phyloP scores from a whole-genome alignment of 306 rosid genomes.

The Begonia loranthoides region DNA sequence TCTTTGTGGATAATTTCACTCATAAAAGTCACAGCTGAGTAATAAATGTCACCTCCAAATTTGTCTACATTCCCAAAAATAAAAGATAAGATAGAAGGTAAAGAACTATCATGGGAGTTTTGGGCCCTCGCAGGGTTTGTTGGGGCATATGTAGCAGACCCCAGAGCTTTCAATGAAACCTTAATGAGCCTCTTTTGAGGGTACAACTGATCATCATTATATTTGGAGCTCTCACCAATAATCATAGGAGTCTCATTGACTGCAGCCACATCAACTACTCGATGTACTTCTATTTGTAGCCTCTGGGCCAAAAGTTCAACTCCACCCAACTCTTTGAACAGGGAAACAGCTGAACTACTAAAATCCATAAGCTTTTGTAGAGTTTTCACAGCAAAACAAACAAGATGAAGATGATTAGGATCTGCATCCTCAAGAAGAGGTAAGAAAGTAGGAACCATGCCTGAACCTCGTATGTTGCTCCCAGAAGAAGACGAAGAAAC shows the following conservation, averaged over 20 bases:
- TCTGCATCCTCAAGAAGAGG: slow-evolving; percentile 94
- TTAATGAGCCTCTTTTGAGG: slow-evolving; percentile 77
- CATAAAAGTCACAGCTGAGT: slow-evolving; percentile 94
- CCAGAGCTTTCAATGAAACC: slow-evolving; percentile 88
- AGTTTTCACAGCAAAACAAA: slow-evolving; percentile 89
- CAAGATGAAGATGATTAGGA: slow-evolving; percentile 74
- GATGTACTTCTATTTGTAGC: slow-evolving; percentile 65
- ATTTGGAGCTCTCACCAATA: slow-evolving; percentile 61
- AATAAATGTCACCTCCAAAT: slow-evolving; percentile 93
- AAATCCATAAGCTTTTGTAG: slow-evolving; percentile 97
- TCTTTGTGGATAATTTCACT: slow-evolving; percentile 97
- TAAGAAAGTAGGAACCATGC: slow-evolving; percentile 98
- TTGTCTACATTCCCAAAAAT: slow-evolving; percentile 63
- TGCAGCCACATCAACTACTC: slow-evolving; percentile 57
- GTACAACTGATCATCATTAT: slow-evolving; percentile 50
- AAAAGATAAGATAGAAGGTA: slow-evolving; percentile 56
- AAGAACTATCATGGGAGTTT: slow-evolving; percentile 50
- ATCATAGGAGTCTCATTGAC: slow-evolving; percentile 34
- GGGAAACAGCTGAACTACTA: slow-evolving; percentile 87
- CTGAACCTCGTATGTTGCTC: slow-evolving; percentile 81
- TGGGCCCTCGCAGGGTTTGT: slow-evolving; percentile 58
- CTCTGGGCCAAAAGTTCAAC: slow-evolving; percentile 86
- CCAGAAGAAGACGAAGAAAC: slow-evolving; percentile 91
- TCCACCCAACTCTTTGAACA: slow-evolving; percentile 91
- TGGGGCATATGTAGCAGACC: slow-evolving; percentile 85